Conservation (phyloP, 306 rosid genomes). For the Lotus japonicus region DNA sequence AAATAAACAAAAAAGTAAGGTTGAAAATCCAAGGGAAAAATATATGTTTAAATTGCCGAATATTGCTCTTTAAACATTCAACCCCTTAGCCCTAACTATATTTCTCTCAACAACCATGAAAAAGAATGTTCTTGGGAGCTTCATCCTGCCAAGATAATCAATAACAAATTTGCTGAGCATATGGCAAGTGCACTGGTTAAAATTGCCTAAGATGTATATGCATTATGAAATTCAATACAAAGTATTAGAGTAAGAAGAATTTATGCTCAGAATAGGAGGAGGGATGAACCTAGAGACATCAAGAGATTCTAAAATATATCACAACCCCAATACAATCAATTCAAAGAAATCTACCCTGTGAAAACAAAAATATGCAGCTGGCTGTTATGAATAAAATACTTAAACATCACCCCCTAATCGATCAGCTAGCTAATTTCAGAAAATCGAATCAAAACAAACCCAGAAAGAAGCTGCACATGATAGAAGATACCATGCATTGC, state of each 20-base stretch:
- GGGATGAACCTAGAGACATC: not conserved
- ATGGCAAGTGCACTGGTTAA: not conserved
- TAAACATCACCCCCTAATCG: not conserved
- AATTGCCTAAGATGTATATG: not conserved
- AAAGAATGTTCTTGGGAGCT: not conserved
- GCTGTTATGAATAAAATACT: not conserved
- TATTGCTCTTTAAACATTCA: not conserved
- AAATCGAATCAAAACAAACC: not conserved
- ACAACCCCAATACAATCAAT: constrained; percentile 4
- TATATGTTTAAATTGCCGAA: not conserved
- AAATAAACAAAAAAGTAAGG: constrained; percentile 11
- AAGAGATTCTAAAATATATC: not conserved
- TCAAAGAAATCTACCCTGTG: not conserved
- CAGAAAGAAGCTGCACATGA: not conserved
- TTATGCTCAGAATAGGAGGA: not conserved
- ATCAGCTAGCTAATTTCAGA: not conserved
- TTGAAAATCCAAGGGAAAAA: not conserved
- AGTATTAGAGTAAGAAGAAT: not conserved
- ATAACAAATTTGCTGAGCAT: not conserved
- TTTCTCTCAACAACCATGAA: not conserved
- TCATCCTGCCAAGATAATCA: not conserved
- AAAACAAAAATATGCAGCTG: not conserved
- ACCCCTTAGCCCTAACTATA: not conserved
- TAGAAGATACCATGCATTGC: not conserved
- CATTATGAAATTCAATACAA: not conserved